phyloP scores from a whole-genome alignment of 257 asterid species.

The Solanum bukasovii region DNA sequence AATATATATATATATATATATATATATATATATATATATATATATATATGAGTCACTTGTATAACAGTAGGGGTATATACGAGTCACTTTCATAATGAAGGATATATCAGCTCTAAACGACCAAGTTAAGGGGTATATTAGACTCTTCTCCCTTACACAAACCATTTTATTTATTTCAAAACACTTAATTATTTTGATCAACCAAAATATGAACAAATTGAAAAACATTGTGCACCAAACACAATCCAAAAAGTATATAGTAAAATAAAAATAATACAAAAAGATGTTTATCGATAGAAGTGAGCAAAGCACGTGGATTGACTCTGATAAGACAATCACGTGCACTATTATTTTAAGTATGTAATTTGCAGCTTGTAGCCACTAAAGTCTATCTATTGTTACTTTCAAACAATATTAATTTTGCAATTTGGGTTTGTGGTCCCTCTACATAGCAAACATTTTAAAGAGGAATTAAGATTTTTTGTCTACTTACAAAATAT shows the following conservation, averaged over 20 bases:
- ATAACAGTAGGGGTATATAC: fast-evolving
- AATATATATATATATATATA: no score
- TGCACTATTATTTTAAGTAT: not conserved
- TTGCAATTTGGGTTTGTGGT: not conserved
- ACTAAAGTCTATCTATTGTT: not conserved
- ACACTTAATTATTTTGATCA: no score
- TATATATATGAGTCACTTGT: no score
- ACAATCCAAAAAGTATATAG: not conserved
- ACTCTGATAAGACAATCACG: not conserved
- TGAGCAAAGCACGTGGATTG: not conserved
- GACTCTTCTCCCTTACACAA: no score
- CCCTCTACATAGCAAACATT: no score
- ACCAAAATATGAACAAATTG: not conserved
- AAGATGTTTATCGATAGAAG: not conserved
- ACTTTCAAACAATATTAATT: not conserved
- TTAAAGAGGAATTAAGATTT: not conserved
- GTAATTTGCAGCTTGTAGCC: not conserved
- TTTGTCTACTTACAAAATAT: not conserved
- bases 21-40: no score
- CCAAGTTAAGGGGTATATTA: no score
- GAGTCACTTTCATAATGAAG: fast-evolving
- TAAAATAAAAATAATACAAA: not conserved
- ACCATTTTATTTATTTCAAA: no score
- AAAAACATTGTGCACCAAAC: not conserved
- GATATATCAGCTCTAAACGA: no score